Conservation (phyloP, 2,329 filamentous ascomycete species). For the Alternaria alternata region DNA sequence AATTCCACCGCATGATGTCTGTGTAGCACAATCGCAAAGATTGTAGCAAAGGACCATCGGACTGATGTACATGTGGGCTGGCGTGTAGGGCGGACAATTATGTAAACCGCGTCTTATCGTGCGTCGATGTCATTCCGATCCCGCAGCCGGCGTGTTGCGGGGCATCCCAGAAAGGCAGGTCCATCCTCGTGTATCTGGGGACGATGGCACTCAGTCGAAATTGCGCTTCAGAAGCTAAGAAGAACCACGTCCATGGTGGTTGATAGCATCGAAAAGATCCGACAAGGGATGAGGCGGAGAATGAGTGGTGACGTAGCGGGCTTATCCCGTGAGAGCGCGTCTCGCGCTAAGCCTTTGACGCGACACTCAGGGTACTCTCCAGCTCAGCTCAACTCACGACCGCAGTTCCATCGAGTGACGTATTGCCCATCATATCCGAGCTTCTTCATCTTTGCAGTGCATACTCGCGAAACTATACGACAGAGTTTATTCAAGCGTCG, state of each 20-base stretch:
- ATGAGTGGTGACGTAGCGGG: conserved; percentile 36
- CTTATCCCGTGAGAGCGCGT: conserved; percentile 42
- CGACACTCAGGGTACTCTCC: conserved; percentile 2
- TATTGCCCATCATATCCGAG: not conserved
- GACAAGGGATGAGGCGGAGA: conserved; percentile 4
- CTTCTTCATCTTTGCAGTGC: not conserved
- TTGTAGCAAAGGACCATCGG: not conserved
- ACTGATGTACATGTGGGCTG: conserved; percentile 11
- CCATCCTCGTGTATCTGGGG: conserved; percentile 14
- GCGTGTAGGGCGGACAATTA: conserved; percentile 35
- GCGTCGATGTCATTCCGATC: conserved; percentile 23
- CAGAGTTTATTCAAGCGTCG: not conserved
- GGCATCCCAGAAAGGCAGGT: conserved; percentile 32
- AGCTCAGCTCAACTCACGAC: conserved; percentile 4
- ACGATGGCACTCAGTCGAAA: not conserved
- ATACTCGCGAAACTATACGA: not conserved
- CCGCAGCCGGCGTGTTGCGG: conserved; percentile 22
- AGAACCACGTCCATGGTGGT: not conserved
- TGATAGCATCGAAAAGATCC: not conserved
- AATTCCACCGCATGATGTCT: conserved; percentile 30
- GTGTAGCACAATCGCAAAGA: not conserved
- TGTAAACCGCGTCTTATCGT: conserved; percentile 43
- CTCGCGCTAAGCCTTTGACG: conserved; percentile 21
- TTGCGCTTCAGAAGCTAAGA: not conserved
- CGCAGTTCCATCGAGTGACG: conserved; percentile 1